Evolutionary conservation across 2,329 filamentous ascomycete species (phyloP), one percentile per base, ranked within the genome.

Genomic region (Didymella glomerata): DNA sequence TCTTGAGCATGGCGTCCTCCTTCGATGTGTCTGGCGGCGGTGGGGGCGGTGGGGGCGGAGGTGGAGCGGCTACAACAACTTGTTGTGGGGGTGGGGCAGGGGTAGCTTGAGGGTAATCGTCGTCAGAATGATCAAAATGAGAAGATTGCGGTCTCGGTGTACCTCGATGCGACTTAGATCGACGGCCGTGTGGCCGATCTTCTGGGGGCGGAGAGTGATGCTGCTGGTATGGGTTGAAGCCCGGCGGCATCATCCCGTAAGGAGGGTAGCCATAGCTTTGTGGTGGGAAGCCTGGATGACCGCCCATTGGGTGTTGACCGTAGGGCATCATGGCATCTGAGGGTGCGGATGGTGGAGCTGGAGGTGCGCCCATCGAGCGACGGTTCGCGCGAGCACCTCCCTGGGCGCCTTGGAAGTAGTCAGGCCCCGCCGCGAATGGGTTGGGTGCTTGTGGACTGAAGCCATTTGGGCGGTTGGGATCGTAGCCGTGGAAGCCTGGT

Each of bases 381-480:
- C 73, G 73, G 57, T 77, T 71, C 24, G 64, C 57, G 48, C 66
- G 68, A 27, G 41, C 24, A 38, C 66, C 32, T n/a, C 32, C 42
- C 11, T 42, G 56, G 2, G 50, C 40, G 25, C 32, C 13, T 16
- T 27, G 56, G 18, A 81, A 81, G 66, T 80, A 81, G 16, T 64
- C 60, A 34, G 71, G 73, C 2, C 60, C 62, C 11, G 75, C 64
- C 11, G 75, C 66, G 60, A 80, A 80, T 1, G 79, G 79, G 57
- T 79, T 80, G 6, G 63, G 61, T 36, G 58, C 62, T 44, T 60
- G 60, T 22, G 64, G 66, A 6, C 66, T 65, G 56, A 73, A 73
- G 22, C 69, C 69, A 32, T 70, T 70, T 20, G 60, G 59, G n/a
- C 61, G 65, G 47, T 68, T 64, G 50, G 66, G 69, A n/a, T 67